phyloP scores from a whole-genome alignment of 176 grass and related monocot genomes.

The Ensete glaucum region DNA sequence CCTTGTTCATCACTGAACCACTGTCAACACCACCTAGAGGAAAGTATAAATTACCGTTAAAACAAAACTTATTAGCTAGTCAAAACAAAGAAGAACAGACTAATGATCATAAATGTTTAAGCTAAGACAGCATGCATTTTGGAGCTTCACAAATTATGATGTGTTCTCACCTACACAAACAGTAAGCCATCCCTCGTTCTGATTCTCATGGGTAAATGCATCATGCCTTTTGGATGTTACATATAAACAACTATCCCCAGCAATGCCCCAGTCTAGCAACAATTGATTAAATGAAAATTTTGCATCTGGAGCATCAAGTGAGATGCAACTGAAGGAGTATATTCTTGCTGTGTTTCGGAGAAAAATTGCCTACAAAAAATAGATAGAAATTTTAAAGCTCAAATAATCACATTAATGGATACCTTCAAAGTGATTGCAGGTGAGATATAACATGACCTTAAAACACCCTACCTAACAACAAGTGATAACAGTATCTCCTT shows the following conservation, averaged over 20 bases:
- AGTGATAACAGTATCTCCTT: no score
- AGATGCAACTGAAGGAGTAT: constrained; percentile 34
- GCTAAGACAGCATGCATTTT: background rate
- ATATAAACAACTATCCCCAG: constrained; percentile 46
- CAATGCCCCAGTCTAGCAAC: constrained; percentile 39
- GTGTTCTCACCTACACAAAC: constrained; percentile 47
- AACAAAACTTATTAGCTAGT: background rate
- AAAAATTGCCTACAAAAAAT: constrained; percentile 45
- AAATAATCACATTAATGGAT: background rate
- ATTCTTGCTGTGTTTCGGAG: constrained; percentile 30
- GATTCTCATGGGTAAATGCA: constrained; percentile 37
- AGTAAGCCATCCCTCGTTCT: constrained; percentile 41
- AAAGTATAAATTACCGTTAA: constrained; percentile 25
- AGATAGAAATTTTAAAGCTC: background rate
- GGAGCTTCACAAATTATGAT: background rate
- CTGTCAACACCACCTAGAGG: constrained; percentile 30
- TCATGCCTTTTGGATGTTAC: constrained; percentile 47
- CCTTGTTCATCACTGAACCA: constrained; percentile 14
- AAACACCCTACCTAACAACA: no score
- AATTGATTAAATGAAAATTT: constrained; percentile 20
- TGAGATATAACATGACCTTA: background rate
- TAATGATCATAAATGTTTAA: background rate
- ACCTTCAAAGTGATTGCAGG: background rate
- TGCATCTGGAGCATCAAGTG: constrained; percentile 12
- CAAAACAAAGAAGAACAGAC: background rate